A percentile compares a stretch with the other conserved stretches of the same genome.
Evolutionary conservation across 305 asterid species (phyloP).

Genomic region (Euphrasia arctica): DNA sequence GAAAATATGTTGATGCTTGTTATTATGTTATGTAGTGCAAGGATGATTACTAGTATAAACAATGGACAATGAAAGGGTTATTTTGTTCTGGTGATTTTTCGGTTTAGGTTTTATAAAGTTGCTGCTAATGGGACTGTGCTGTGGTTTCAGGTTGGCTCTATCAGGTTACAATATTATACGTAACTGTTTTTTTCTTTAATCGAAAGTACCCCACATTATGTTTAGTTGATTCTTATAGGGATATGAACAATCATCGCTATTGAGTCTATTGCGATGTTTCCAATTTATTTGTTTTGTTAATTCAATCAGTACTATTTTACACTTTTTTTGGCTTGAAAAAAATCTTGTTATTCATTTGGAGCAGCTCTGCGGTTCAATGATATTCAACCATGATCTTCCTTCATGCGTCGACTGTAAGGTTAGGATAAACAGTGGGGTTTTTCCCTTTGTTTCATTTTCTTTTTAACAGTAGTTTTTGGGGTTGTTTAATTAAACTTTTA

Average conservation of each 20-base stretch:
- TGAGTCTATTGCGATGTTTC: conserved; percentile 15
- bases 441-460: not conserved
- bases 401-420: conserved; percentile 79
- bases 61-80: not conserved
- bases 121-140: conserved; percentile 81
- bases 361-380: conserved; percentile 91
- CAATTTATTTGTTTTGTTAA: not conserved
- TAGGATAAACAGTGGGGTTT: conserved; percentile 31
- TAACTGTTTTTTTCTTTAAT: conserved; percentile 1
- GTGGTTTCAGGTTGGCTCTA: conserved; percentile 96
- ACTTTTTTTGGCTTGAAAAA: conserved; percentile 5
- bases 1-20: conserved; percentile 21
- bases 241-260: conserved; percentile 3
- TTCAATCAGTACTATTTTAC: conserved; percentile 12
- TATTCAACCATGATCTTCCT: conserved; percentile 95
- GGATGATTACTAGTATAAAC: not conserved
- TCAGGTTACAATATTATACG: conserved; percentile 61
- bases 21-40: conserved; percentile 22
- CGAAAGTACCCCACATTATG: conserved; percentile 10
- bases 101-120: conserved; percentile 85
- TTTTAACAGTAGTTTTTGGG: not conserved
- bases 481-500: conserved; percentile 9
- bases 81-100: conserved; percentile 18
- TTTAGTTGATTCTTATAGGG: conserved; percentile 14
- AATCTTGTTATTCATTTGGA: conserved; percentile 38